phyloP scores from a whole-genome alignment of 345 rosid species.

The Eucalyptus erythrocorys region DNA sequence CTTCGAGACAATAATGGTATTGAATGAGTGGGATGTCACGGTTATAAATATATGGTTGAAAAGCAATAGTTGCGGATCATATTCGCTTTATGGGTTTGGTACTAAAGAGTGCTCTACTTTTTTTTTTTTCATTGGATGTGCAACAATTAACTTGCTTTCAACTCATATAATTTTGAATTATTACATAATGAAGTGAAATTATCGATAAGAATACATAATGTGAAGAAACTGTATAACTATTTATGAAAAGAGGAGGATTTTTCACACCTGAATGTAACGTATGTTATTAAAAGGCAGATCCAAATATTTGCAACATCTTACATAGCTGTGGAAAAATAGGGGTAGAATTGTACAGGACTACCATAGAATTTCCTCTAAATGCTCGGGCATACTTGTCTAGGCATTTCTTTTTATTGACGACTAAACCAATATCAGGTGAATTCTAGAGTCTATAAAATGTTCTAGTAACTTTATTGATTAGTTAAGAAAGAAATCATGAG shows the following conservation, averaged over 20 bases:
- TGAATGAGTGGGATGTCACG: fast-evolving
- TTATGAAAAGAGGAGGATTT: neutral
- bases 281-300: no score
- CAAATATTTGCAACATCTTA: no score
- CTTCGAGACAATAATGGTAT: fast-evolving
- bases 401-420: no score
- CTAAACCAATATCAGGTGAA: no score
- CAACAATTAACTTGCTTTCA: neutral
- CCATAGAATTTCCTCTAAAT: no score
- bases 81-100: neutral
- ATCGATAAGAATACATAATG: neutral
- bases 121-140: neutral
- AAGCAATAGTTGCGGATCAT: neutral
- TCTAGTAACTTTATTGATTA: no score
- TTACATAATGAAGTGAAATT: neutral
- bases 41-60: no score
- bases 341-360: no score
- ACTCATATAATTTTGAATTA: neutral
- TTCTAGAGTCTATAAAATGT: no score
- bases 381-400: no score
- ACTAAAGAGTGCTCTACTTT: neutral
- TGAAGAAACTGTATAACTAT: neutral
- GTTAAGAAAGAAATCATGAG: no score
- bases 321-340: no score
- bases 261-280: fast-evolving